Evolutionary conservation across 2,329 filamentous ascomycete species (phyloP), one percentile per base, ranked within the genome.

Genomic region (Magnaporthiopsis rhizophila): DNA sequence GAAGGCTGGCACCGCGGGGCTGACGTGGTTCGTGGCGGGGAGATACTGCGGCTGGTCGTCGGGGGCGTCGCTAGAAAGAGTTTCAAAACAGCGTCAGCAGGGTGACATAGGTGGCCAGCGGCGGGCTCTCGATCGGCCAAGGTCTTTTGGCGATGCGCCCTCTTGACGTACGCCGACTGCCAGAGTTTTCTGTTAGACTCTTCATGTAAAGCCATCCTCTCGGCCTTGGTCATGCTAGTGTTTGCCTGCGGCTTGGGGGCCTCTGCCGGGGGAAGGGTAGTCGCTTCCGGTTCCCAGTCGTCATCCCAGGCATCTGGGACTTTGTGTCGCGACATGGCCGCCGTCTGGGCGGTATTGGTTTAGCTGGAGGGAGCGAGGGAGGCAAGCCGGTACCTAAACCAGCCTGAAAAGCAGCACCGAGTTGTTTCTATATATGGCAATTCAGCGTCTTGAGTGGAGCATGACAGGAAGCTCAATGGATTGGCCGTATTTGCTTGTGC

Each of bases 121-220:
- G 30, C 4, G 30, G 15, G 18, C 15, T 50, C 38, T 30, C 30
- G 30, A 7, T 50, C 38, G 15, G 18, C 38, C 18, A 50, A 18
- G 38, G 38, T 18, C 38, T 50, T 50, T 21, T 3, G 15, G 34
- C 26, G 34, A 12, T 13, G 38, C 15, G 38, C 15, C 38, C 38
- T 15, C 36, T 38, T 30, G 30, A 73, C 86, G 65, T 86, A 95
- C 89, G 93, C 94, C 72, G 92, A 88, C 72, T 95, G 86, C 94
- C 94, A 97, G 64, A 97, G 78, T 75, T 90, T 89, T 71, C 88
- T 86, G 74, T 97, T 96, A 63, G 88, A 84, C 74, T 97, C 92
- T 34, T 85, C 86, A 74, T 98, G 94, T 73, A 89, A 85, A 15
- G 90, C 91, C 67, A 90, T 81, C 58, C 89, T 87, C 76, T 97